Evolutionary conservation across 352 stramenopile genomes (phyloP).

Genomic region (Pythium brachiatum): DNA sequence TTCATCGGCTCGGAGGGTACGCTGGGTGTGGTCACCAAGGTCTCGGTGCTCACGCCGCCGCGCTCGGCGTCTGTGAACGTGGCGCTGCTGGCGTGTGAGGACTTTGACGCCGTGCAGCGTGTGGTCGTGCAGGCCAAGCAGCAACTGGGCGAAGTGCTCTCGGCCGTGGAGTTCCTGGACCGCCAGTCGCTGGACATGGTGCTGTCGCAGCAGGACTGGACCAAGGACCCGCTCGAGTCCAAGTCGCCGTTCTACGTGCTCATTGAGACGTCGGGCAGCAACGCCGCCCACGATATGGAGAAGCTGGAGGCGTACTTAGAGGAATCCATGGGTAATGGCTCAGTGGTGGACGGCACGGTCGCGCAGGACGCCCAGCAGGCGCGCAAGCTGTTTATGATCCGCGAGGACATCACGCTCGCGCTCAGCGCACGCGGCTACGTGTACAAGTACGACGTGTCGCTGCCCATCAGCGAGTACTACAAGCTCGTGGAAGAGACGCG

Average conservation of each 20-base stretch:
- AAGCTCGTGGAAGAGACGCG: slow-evolving; percentile 84
- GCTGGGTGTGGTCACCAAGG: slow-evolving; percentile 93
- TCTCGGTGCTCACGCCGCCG: slow-evolving; percentile 78
- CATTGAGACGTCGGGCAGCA: slow-evolving; percentile 94
- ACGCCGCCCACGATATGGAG: slow-evolving; percentile 88
- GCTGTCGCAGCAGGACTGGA: slow-evolving; percentile 58
- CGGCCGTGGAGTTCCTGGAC: slow-evolving; percentile 97
- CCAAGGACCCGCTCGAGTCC: slow-evolving; percentile 63
- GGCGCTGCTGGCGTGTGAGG: slow-evolving; percentile 88
- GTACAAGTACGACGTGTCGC: slow-evolving; percentile 98
- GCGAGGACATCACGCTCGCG: slow-evolving; percentile 92
- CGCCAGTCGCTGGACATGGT: slow-evolving; percentile 86
- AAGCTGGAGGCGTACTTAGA: slow-evolving; percentile 90
- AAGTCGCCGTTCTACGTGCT: slow-evolving; percentile 92
- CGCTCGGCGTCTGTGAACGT: slow-evolving; percentile 81
- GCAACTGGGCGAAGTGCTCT: slow-evolving; percentile 92
- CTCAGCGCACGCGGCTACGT: slow-evolving; percentile 86
- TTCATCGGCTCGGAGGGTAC: slow-evolving; percentile 97
- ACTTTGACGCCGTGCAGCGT: slow-evolving; percentile 83
- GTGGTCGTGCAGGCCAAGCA: slow-evolving; percentile 84
- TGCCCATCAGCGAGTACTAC: slow-evolving; percentile 92
- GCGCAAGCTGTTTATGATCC: slow-evolving; percentile 92
- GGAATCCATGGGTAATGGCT: slow-evolving; percentile 57
- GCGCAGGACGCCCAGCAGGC: slow-evolving; percentile 91
- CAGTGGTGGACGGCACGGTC: slow-evolving; percentile 90